These are phyloP conservation scores for Wallacemonas sp. DNA, from an alignment of 208 protist species.

Conservation along the genomic window DNA sequence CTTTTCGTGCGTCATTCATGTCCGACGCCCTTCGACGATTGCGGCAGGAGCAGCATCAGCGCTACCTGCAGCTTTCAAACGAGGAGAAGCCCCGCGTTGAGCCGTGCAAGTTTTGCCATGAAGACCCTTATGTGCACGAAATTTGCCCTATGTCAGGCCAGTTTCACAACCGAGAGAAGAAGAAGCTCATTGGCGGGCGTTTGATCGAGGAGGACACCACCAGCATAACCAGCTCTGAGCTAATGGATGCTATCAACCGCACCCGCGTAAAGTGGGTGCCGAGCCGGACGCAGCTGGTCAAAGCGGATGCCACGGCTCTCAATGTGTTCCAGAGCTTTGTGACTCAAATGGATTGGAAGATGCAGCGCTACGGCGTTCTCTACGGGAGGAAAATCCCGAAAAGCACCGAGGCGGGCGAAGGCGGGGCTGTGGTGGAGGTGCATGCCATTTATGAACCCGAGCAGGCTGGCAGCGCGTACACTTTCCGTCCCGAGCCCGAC, in stretches of 20 bases:
- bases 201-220: constrained; percentile 49
- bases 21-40: constrained; percentile 27
- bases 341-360: constrained; percentile 60
- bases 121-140: constrained; percentile 43
- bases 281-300: constrained; percentile 73
- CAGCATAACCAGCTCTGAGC: constrained; percentile 44
- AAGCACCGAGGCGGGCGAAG: constrained; percentile 36
- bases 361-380: constrained; percentile 86
- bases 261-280: constrained; percentile 76
- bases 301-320: constrained; percentile 63
- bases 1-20: too few species aligned
- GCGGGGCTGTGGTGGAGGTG: constrained; percentile 48
- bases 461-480: constrained; percentile 60
- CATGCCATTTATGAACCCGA: constrained; percentile 89
- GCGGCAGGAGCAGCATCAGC: constrained; percentile 30
- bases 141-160: constrained; percentile 78
- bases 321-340: constrained; percentile 89
- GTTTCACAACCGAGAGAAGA: constrained; percentile 64
- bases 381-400: constrained; percentile 72
- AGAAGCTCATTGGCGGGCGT: constrained; percentile 62
- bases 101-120: constrained; percentile 56
- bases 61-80: constrained; percentile 23
- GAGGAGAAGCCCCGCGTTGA: constrained; percentile 42
- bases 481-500: constrained; percentile 53
- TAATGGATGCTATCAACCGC: constrained; percentile 78